phyloP scores from a whole-genome alignment of 108 stramenopile species.

The Discostella stelligeroides region DNA sequence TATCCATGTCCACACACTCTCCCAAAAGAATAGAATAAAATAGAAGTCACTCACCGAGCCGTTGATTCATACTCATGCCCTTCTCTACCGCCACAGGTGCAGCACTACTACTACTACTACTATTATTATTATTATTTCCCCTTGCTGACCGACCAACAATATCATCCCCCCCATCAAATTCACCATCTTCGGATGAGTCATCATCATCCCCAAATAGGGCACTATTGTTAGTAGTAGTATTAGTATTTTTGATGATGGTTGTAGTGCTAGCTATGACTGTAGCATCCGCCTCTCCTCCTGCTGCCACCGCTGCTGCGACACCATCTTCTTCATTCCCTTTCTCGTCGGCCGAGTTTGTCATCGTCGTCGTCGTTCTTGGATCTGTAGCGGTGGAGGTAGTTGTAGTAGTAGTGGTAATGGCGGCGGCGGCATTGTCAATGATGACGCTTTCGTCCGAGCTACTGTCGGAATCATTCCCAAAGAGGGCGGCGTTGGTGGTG shows the following conservation, averaged over 20 bases:
- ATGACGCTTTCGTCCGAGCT: slow-evolving; percentile 34
- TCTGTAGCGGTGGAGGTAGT: not conserved
- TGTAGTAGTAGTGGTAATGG: not conserved
- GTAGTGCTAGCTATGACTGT: slow-evolving; percentile 24
- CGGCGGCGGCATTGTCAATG: not conserved
- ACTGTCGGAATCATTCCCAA: slow-evolving; percentile 31
- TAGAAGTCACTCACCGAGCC: slow-evolving; percentile 21
- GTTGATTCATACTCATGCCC: slow-evolving; percentile 38
- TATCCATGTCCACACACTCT: too few relatives aligned
- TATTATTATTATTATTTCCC: too few relatives aligned
- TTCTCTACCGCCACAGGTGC: slow-evolving; percentile 2
- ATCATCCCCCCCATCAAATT: slow-evolving; percentile 37
- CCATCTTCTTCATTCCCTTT: slow-evolving; percentile 5
- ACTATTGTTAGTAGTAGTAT: not conserved
- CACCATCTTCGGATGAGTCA: slow-evolving; percentile 45
- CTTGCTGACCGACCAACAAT: slow-evolving; percentile 26
- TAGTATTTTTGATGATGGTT: not conserved
- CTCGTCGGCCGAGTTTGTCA: not conserved
- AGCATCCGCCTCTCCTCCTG: slow-evolving; percentile 28
- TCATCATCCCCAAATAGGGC: slow-evolving; percentile 43
- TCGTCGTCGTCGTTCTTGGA: not conserved
- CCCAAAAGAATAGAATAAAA: not conserved
- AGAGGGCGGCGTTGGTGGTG: slow-evolving; percentile 25
- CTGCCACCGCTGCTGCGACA: slow-evolving; percentile 27
- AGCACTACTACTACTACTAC: too few relatives aligned